phyloP scores from a whole-genome alignment of 805 yeast species.

The Sugiyamaella marilandica region DNA sequence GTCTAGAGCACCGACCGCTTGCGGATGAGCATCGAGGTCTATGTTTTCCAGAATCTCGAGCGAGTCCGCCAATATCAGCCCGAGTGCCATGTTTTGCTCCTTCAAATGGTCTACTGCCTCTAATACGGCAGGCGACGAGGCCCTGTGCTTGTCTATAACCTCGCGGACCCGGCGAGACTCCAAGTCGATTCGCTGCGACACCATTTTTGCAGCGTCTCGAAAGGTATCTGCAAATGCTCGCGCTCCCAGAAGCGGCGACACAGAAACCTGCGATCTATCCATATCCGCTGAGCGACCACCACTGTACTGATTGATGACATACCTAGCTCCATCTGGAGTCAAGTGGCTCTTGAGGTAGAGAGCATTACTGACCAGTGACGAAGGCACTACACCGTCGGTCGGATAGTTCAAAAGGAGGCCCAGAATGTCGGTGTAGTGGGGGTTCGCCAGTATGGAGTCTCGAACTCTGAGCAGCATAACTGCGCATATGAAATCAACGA shows the following conservation, averaged over 20 bases:
- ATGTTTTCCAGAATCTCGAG: conserved; percentile 8
- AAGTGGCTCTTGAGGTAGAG: conserved; percentile 20
- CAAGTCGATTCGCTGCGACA: conserved; percentile 17
- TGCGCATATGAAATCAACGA: conserved; percentile 34
- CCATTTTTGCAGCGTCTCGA: conserved; percentile 19
- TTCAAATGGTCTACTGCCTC: background rate
- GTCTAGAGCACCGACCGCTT: conserved; percentile 7
- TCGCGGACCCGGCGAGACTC: conserved; percentile 3
- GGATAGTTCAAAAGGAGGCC: conserved; percentile 25
- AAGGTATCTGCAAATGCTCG: conserved; percentile 10
- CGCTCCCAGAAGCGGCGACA: conserved; percentile 7
- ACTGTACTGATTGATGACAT: conserved; percentile 20
- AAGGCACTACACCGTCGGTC: conserved; percentile 12
- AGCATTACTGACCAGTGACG: conserved; percentile 23
- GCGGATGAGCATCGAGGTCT: conserved; percentile 2
- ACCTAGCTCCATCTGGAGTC: conserved; percentile 21
- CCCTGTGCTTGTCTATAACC: background rate
- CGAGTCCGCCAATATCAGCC: conserved; percentile 12
- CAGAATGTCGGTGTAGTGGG: conserved; percentile 21
- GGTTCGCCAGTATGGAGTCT: conserved; percentile 12
- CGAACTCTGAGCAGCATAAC: conserved; percentile 33
- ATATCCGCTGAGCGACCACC: background rate
- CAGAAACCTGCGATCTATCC: conserved; percentile 5
- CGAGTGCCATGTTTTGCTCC: conserved; percentile 8
- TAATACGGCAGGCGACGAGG: background rate